phyloP scores from a whole-genome alignment of 83 land plant genomes.

The Picea engelmannii region DNA sequence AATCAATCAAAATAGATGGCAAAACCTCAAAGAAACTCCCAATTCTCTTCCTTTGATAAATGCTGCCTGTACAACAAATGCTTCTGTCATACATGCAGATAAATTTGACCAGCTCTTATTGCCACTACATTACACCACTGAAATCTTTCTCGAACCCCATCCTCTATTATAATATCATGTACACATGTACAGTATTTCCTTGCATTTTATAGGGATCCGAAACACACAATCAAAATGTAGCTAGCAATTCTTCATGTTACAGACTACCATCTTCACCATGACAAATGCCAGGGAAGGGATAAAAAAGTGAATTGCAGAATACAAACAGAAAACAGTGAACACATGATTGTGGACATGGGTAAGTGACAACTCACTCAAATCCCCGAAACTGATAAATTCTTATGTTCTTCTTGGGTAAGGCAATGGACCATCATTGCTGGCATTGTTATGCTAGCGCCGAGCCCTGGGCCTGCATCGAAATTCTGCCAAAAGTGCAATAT shows the following conservation, averaged over 20 bases:
- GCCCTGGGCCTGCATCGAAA: conserved; percentile 79
- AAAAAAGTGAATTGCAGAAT: conserved; percentile 9
- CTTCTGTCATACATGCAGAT: conserved; percentile 18
- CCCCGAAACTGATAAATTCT: not conserved
- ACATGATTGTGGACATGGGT: conserved; percentile 2
- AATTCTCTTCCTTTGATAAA: conserved; percentile 13
- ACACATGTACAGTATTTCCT: conserved; percentile 9
- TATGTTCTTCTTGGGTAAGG: conserved; percentile 7
- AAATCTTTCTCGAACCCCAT: conserved; percentile 14
- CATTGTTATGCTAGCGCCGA: conserved; percentile 40
- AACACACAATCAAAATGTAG: conserved; percentile 17
- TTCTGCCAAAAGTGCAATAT: conserved; percentile 91
- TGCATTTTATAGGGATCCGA: conserved; percentile 11
- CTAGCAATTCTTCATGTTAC: conserved; percentile 17
- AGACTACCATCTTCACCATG: conserved; percentile 2
- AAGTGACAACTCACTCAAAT: conserved; percentile 16
- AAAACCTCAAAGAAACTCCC: conserved; percentile 9
- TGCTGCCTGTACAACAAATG: conserved; percentile 12
- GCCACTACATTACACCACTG: conserved; percentile 17
- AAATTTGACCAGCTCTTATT: conserved; percentile 13
- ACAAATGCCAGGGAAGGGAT: conserved; percentile 10
- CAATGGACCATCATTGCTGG: not conserved
- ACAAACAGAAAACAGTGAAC: conserved; percentile 14
- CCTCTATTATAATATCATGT: conserved; percentile 16
- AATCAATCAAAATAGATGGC: conserved; percentile 11